Conservation (phyloP, 1,284 basidiomycete species). For the Acaromyces ingoldii region DNA sequence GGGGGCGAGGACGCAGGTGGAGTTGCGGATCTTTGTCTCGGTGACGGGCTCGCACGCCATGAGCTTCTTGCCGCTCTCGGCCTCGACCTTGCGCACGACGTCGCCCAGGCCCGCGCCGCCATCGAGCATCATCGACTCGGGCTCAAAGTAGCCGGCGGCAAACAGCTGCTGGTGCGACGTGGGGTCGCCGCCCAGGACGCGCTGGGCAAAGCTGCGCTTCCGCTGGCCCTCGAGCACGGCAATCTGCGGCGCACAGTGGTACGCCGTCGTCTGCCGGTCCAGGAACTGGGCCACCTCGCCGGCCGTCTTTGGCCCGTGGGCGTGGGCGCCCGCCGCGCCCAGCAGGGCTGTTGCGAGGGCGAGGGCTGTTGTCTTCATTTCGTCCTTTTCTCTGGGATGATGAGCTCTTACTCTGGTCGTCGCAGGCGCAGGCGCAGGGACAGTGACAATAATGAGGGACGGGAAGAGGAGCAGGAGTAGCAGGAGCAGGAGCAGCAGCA, state of each 20-base stretch:
- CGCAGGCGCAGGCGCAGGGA: background rate
- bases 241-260: slow-evolving; percentile 52
- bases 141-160: slow-evolving; percentile 48
- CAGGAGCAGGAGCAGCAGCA: background rate
- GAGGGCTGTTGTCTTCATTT: background rate
- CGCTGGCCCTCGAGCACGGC: slow-evolving; percentile 49
- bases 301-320: slow-evolving; percentile 45
- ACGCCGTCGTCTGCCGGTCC: slow-evolving; percentile 48
- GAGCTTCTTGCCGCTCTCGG: slow-evolving; percentile 36
- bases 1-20: slow-evolving; percentile 52
- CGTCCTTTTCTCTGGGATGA: background rate
- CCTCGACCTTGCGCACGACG: slow-evolving; percentile 11
- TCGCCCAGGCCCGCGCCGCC: slow-evolving; percentile 27
- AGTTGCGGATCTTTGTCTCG: slow-evolving; percentile 49
- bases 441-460: background rate
- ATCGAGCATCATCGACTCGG: slow-evolving; percentile 19
- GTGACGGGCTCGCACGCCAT: slow-evolving; percentile 45
- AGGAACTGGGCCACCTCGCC: slow-evolving; percentile 45
- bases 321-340: slow-evolving; percentile 18
- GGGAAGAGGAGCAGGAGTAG: background rate
- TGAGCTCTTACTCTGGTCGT: background rate
- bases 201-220: slow-evolving; percentile 42
- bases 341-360: background rate
- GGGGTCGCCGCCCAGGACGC: slow-evolving; percentile 39
- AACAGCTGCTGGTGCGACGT: slow-evolving; percentile 49